Conservation (phyloP, 202 grass and related monocot genomes). For the Zoysia matrella region DNA sequence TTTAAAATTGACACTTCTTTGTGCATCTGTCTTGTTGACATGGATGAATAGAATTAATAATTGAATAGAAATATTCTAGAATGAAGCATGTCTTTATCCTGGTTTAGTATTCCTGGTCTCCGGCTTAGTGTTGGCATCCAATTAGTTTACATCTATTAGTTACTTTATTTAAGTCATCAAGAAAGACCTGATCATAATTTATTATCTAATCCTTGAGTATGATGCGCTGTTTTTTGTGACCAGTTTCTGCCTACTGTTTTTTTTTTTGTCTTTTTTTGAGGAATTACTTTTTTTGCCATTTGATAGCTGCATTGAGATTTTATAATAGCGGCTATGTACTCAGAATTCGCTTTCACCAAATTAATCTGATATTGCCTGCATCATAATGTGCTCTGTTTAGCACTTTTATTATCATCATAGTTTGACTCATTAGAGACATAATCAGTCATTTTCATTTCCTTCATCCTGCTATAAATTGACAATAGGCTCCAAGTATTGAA, state of each 20-base stretch:
- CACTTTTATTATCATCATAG: not conserved
- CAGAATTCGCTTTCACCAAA: not conserved
- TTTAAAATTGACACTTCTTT: constrained; percentile 21
- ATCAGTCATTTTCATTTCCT: not conserved
- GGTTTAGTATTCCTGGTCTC: not conserved
- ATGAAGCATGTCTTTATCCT: not conserved
- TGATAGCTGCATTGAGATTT: not conserved
- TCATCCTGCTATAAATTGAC: not conserved
- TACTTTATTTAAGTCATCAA: constrained; percentile 19
- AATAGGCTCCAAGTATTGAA: not conserved
- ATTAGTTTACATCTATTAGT: not conserved
- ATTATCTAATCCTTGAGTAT: not conserved
- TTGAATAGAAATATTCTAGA: not conserved
- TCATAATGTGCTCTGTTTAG: not conserved
- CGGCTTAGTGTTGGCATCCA: not conserved
- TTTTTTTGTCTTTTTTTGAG: too few relatives aligned
- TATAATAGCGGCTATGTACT: not conserved
- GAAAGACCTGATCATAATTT: constrained; percentile 5
- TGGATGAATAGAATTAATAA: constrained; percentile 10
- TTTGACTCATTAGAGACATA: not conserved
- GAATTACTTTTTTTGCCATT: not conserved
- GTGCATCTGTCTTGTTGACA: constrained; percentile 11
- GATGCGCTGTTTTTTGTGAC: not conserved
- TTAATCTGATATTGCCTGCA: not conserved
- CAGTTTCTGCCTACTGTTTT: too few relatives aligned